Evolutionary conservation across 2,329 filamentous ascomycete species (phyloP).

Genomic region (Hortaea werneckii): DNA sequence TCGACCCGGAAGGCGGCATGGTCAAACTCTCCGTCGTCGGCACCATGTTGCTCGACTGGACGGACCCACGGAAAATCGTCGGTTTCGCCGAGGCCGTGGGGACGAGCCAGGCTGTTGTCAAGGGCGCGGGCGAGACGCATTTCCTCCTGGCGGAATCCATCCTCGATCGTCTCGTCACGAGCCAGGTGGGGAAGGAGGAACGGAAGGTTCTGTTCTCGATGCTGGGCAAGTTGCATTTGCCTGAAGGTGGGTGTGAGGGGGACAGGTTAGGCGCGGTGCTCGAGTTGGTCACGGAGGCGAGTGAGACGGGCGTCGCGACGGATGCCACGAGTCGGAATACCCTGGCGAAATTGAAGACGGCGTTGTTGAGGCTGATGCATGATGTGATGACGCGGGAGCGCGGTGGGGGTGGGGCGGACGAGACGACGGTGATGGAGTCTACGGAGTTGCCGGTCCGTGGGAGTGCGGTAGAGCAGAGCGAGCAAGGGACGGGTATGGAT

Average conservation of each 20-base stretch:
- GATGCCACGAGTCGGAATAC: slow-evolving; percentile 44
- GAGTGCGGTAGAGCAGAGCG: slow-evolving; percentile 5
- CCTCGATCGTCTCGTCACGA: slow-evolving; percentile 60
- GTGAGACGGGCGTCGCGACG: slow-evolving; percentile 40
- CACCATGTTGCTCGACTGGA: slow-evolving; percentile 85
- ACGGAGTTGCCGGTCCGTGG: slow-evolving; percentile 2
- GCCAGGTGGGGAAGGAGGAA: slow-evolving; percentile 61
- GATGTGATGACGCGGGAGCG: slow-evolving; percentile 25
- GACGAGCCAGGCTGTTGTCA: slow-evolving; percentile 7
- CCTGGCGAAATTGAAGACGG: slow-evolving; percentile 43
- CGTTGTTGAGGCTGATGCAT: slow-evolving; percentile 45
- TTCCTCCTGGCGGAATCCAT: slow-evolving; percentile 68
- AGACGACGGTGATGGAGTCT: slow-evolving; percentile 15
- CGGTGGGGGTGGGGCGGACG: slow-evolving; percentile 22
- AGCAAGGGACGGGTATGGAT: slow-evolving; percentile 7
- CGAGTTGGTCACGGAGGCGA: slow-evolving; percentile 37
- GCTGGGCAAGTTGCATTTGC: slow-evolving; percentile 71
- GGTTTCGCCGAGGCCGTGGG: slow-evolving; percentile 19
- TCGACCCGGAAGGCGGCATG: slow-evolving; percentile 56
- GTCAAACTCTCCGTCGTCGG: slow-evolving; percentile 64
- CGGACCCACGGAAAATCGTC: slow-evolving; percentile 70
- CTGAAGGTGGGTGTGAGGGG: slow-evolving; percentile 35
- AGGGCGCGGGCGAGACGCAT: slow-evolving; percentile 46
- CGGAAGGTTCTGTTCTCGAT: slow-evolving; percentile 71
- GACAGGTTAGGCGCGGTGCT: slow-evolving; percentile 30